phyloP scores from a whole-genome alignment of 2,329 filamentous ascomycete genomes.

The Pseudogymnoascus sp. region DNA sequence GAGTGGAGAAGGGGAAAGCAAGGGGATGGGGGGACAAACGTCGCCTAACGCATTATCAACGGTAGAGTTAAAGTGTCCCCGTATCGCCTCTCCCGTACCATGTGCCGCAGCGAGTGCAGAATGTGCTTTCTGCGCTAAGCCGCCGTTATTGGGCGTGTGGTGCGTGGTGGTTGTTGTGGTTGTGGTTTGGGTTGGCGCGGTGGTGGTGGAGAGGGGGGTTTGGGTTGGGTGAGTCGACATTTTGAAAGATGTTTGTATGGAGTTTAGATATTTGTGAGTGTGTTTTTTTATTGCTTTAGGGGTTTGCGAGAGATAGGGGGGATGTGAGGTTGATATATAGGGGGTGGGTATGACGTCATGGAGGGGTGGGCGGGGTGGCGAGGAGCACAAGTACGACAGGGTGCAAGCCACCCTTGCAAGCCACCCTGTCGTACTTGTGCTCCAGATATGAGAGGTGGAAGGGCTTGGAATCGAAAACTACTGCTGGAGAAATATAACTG shows the following conservation, averaged over 20 bases:
- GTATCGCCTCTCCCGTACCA: constrained; percentile 16
- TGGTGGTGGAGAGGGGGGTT: not conserved
- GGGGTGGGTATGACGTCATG: not conserved
- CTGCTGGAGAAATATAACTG: not conserved
- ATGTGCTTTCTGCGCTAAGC: not conserved
- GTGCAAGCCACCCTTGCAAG: not conserved
- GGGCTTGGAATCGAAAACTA: not conserved
- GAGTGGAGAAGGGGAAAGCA: not conserved
- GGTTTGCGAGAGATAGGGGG: not conserved
- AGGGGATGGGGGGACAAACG: constrained; percentile 8
- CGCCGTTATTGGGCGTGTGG: not conserved
- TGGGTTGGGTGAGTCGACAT: not conserved
- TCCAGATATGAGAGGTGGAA: not conserved
- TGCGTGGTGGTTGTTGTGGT: not conserved
- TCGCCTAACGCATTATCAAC: constrained; percentile 16
- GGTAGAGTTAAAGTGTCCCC: constrained; percentile 16
- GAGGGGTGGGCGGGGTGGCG: not conserved
- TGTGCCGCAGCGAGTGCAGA: constrained; percentile 15
- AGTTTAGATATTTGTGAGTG: not conserved
- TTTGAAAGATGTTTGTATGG: not conserved
- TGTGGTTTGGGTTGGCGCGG: not conserved
- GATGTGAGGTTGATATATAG: not conserved
- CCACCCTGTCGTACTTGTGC: too few relatives aligned
- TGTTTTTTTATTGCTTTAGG: not conserved
- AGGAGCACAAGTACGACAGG: not conserved